Base-by-base conservation (phyloP, 176 grass and related monocot genomes). In the Zea luxurians region DNA sequence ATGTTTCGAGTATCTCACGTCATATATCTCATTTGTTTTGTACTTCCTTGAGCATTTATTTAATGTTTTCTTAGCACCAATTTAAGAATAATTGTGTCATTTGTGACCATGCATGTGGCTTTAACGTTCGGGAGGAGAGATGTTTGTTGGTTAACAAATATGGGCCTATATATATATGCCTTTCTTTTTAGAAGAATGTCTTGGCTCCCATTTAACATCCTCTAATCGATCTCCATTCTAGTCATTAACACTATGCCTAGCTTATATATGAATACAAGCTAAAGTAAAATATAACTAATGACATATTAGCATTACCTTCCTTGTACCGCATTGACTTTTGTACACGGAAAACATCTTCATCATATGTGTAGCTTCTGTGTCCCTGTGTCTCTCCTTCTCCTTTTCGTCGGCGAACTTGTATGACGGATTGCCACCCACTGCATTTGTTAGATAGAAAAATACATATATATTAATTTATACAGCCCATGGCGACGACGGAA, bases 371-470 rank as follows among this genome's bases (percentile, higher is more conserved):
- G 17, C 72, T 83, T 84, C 88, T 83, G 50, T 80, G 16, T 40
- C 20, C 83, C 88, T 77, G 49, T 90, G 84, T 71, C 53, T 17
- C 35, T 74, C 84, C 65, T 90, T 74, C 47, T 83, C 84, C 67
- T 84, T 83, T 80, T 90, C 84, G 48, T 87, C 72, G 72, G 80
- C 88, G 61, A 50, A 84, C 41, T 87, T 83, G 54, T 84, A 83
- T 38, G 15, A 12, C 11, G 87, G 48, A 49, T 73, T 80, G 21
- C 64, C 71, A 70, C 88, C 84, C 70, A 90, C 84, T 90, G 60
- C 71, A 80, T 49, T 79, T 74, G 21, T 75, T 47, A 57, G 37
- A 60, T 21, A 63, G 40, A n/a, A 72, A 34, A 46, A 17, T 27
- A 60, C 34, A 7, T 54, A 66, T 46, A 61, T 12, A 27, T 27